Conservation (phyloP, 192 early-diverging fungal genomes). For the Chytriomyces confervae region DNA sequence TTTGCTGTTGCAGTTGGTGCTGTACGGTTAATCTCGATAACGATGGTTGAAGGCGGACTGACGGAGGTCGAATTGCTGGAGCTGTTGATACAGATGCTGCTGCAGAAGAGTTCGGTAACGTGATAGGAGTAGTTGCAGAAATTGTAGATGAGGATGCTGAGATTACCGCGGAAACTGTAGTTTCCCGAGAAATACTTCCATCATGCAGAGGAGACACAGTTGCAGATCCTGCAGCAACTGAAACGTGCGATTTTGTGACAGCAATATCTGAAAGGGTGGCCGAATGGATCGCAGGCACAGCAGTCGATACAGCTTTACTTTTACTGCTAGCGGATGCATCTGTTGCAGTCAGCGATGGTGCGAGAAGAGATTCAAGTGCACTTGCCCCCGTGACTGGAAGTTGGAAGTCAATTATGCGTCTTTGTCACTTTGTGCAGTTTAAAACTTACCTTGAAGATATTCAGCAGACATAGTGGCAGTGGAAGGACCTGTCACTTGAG, state of each 20-base stretch:
- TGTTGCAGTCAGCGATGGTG: neutral
- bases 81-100: neutral
- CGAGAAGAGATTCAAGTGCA: no score
- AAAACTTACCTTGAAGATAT: no score
- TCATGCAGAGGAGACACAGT: neutral
- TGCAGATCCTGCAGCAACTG: slow-evolving; percentile 1
- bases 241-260: neutral
- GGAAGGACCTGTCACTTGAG: neutral
- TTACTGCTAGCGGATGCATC: neutral
- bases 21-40: neutral
- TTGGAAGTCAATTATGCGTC: no score
- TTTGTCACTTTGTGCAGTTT: no score
- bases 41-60: neutral
- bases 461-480: neutral
- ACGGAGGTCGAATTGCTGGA: neutral
- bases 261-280: neutral
- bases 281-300: neutral
- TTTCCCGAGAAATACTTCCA: no score
- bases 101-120: neutral
- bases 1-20: neutral
- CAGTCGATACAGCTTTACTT: neutral
- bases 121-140: neutral
- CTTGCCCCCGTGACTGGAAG: no score
- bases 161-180: no score
- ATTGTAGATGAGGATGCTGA: neutral